Percentiles rank a stretch among this genome's conserved stretches.
phyloP scores from a whole-genome alignment of 441 rosid species.

The Pelargonium fulgidum region DNA sequence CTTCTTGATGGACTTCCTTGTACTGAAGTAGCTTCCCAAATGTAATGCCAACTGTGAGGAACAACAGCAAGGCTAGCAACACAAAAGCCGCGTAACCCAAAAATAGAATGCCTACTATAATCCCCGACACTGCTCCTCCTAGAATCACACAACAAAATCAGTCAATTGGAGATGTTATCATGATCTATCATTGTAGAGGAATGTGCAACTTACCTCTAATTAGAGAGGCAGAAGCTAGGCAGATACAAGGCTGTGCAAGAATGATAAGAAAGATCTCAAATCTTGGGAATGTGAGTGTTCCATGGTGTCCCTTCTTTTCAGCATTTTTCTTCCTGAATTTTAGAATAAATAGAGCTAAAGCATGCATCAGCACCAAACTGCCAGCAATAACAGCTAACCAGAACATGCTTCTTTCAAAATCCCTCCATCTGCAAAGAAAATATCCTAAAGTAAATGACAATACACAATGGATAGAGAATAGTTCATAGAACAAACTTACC shows the following conservation, averaged over 20 bases:
- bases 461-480: too few relatives aligned
- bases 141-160: constrained; percentile 18
- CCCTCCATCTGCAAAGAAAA: constrained; percentile 64
- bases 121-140: constrained; percentile 47
- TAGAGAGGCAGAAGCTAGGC: constrained; percentile 58
- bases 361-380: constrained; percentile 54
- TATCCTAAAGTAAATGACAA: too few relatives aligned
- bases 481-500: too few relatives aligned
- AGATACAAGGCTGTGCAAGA: constrained; percentile 70
- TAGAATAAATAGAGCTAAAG: constrained; percentile 42
- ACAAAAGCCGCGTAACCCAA: constrained; percentile 42
- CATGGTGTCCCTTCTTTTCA: constrained; percentile 42
- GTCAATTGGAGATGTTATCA: too few relatives aligned
- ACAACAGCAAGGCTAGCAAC: constrained; percentile 51
- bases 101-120: constrained; percentile 50
- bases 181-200: too few relatives aligned
- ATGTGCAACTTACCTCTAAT: constrained; percentile 48
- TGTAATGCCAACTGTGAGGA: constrained; percentile 81
- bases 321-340: constrained; percentile 40
- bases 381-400: constrained; percentile 68
- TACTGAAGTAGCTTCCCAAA: constrained; percentile 80
- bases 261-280: constrained; percentile 70
- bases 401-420: constrained; percentile 77
- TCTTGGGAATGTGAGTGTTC: constrained; percentile 72
- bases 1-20: constrained; percentile 91